These are phyloP conservation scores for Aaosphaeria pasadenensis DNA, from an alignment of 2,329 filamentous ascomycete species.

Conservation along the genomic window DNA sequence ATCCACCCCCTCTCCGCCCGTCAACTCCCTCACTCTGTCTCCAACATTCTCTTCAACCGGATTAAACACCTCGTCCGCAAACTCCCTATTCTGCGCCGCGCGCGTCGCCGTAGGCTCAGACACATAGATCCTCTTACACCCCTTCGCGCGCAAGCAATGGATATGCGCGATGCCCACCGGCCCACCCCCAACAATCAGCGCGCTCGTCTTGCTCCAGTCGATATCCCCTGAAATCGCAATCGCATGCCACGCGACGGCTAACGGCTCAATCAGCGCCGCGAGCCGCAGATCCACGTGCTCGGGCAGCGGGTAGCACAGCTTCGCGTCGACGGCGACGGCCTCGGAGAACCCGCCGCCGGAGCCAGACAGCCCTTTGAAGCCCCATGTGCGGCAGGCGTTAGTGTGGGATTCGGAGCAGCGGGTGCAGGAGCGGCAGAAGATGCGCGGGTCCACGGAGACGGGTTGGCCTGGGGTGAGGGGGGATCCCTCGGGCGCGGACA, in stretches of 20 bases:
- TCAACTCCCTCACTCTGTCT: slow-evolving; percentile 21
- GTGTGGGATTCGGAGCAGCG: slow-evolving; percentile 13
- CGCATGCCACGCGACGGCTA: slow-evolving; percentile 31
- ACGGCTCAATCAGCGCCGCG: slow-evolving; percentile 26
- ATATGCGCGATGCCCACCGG: slow-evolving; percentile 28
- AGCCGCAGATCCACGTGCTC: slow-evolving; percentile 19
- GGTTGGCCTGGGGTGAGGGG: slow-evolving; percentile 19
- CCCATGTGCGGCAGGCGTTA: slow-evolving; percentile 18
- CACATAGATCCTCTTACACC: slow-evolving; percentile 22
- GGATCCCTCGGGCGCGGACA: slow-evolving; percentile 13
- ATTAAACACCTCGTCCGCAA: slow-evolving; percentile 25
- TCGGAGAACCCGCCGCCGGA: slow-evolving; percentile 27
- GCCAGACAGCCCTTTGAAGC: slow-evolving; percentile 24
- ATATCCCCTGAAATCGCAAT: slow-evolving; percentile 6
- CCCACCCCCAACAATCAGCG: slow-evolving; percentile 25
- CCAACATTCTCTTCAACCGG: slow-evolving; percentile 25
- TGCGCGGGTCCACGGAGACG: slow-evolving; percentile 27
- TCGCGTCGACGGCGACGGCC: slow-evolving; percentile 18
- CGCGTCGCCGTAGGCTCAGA: slow-evolving; percentile 22
- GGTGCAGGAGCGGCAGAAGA: slow-evolving; percentile 23
- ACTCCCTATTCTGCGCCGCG: slow-evolving; percentile 15
- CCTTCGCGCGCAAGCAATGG: slow-evolving; percentile 27
- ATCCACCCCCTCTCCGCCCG: slow-evolving; percentile 27
- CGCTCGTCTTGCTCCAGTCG: slow-evolving; percentile 12
- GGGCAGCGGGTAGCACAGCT: slow-evolving; percentile 18